These are phyloP conservation scores for Dactylonectria macrodidyma DNA, from an alignment of 2,329 filamentous ascomycete species.

Conservation along the genomic window DNA sequence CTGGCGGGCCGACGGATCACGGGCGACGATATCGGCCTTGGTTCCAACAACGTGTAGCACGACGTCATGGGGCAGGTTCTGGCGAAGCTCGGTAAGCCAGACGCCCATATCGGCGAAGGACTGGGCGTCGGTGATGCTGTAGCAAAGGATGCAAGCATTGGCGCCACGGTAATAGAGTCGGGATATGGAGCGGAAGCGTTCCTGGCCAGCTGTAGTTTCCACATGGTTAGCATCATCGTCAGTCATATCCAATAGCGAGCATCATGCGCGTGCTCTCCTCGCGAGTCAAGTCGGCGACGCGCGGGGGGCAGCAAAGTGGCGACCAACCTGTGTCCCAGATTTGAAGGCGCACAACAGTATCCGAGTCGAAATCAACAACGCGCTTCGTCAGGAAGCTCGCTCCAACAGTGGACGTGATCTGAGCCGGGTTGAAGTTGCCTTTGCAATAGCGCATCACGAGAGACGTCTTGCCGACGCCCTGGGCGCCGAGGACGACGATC, in stretches of 20 bases:
- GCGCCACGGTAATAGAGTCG: constrained; percentile 97
- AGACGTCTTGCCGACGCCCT: constrained; percentile 85
- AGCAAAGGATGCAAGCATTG: constrained; percentile 94
- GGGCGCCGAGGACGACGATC: constrained; percentile 84
- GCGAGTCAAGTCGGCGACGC: constrained; percentile 16
- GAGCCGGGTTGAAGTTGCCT: constrained; percentile 76
- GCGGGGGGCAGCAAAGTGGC: not conserved
- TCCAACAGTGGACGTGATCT: constrained; percentile 80
- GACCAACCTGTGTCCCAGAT: constrained; percentile 89
- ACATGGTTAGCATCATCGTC: constrained; percentile 13
- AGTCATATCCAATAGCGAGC: constrained; percentile 2
- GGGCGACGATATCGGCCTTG: constrained; percentile 90
- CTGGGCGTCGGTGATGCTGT: constrained; percentile 89
- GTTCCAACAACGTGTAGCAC: constrained; percentile 96
- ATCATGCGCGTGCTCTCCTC: constrained; percentile 4
- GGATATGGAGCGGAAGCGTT: constrained; percentile 94
- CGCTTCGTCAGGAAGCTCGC: constrained; percentile 86
- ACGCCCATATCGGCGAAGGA: constrained; percentile 94
- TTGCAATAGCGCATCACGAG: constrained; percentile 84
- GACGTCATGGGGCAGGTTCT: constrained; percentile 82
- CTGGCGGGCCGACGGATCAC: constrained; percentile 83
- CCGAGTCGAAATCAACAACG: constrained; percentile 85
- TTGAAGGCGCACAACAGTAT: constrained; percentile 90
- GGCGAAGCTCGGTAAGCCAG: constrained; percentile 89
- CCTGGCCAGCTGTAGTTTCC: constrained; percentile 78